Evolutionary conservation across 441 rosid species (phyloP).

Genomic region (Theobroma grandiflorum): DNA sequence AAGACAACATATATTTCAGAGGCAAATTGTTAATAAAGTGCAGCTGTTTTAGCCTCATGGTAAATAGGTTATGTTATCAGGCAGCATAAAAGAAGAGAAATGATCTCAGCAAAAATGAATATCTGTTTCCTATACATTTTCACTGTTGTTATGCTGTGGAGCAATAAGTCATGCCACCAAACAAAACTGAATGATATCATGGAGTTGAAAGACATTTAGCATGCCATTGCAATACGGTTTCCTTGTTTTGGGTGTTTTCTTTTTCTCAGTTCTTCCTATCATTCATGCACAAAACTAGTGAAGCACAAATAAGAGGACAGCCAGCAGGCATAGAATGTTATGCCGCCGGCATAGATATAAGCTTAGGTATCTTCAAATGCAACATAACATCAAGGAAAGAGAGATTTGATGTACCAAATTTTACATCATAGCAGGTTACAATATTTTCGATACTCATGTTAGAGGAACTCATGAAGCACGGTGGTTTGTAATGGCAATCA

Average conservation of each 20-base stretch:
- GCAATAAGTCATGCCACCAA: not conserved
- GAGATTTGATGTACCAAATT: not conserved
- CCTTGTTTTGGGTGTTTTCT: not conserved
- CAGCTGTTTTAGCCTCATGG: not conserved
- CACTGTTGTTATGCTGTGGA: not conserved
- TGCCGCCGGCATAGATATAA: not conserved
- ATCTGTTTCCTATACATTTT: not conserved
- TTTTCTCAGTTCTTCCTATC: too few species aligned
- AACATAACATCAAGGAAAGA: constrained; percentile 12
- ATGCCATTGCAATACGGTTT: not conserved
- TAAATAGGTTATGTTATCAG: not conserved
- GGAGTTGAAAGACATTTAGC: not conserved
- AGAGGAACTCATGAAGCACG: not conserved
- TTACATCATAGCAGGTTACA: constrained; percentile 7
- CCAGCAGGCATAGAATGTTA: not conserved
- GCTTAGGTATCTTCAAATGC: not conserved
- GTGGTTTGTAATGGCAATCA: not conserved
- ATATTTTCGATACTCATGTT: not conserved
- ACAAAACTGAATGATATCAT: not conserved
- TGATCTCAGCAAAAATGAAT: not conserved
- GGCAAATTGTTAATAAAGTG: not conserved
- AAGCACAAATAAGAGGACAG: not conserved
- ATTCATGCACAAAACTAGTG: not conserved
- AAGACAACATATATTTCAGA: too few species aligned
- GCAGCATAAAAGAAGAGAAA: not conserved